Evolutionary conservation across 176 grass and related monocot genomes (phyloP), one percentile per base, ranked within the genome.

Genomic region (Hyparrhenia diplandra): DNA sequence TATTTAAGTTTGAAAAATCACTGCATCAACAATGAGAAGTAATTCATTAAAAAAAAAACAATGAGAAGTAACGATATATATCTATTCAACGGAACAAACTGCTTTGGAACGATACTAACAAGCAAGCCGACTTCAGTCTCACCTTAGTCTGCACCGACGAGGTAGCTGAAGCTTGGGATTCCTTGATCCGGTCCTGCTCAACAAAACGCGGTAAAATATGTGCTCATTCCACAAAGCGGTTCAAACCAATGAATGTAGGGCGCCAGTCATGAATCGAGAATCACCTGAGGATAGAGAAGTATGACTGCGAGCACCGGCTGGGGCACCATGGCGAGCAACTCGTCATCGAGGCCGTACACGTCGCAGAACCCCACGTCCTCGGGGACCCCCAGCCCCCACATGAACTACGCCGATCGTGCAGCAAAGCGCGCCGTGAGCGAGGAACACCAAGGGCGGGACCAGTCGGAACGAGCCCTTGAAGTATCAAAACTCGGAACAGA

Each of bases 311-410:
- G 69, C 32, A 89, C 90, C 66, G 95, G 95, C 78, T 94, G 83
- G 40, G 92, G 95, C n/a, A 98, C 90, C 88, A 98, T 91, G 58
- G 82, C 81, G 27, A 98, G 80, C 82, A 98, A 41, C 42, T 94
- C 95, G 31, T 94, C 88, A 63, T 94, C 95, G 74, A 98, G 80
- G 32, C 92, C 95, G 37, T 98, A 98, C 17, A 98, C 88, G 58
- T 98, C 92, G 78, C 86, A 89, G 88, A 98, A 98, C 61, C 84
- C 95, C 24, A 69, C 90, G 34, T 85, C 83, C 66, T 75, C 81
- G 45, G 90, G 88, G 59, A 89, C 43, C 90, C 14, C 92, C 95
- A 94, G 75, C 49, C 10, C 95, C 85, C 92, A 79, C 62, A 98
- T 89, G 83, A 92, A 98, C 95, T 98, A 84, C 47, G 46, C 18